Evolutionary conservation across 2,329 filamentous ascomycete genomes (phyloP).

Genomic region (Dactylonectria estremocensis): DNA sequence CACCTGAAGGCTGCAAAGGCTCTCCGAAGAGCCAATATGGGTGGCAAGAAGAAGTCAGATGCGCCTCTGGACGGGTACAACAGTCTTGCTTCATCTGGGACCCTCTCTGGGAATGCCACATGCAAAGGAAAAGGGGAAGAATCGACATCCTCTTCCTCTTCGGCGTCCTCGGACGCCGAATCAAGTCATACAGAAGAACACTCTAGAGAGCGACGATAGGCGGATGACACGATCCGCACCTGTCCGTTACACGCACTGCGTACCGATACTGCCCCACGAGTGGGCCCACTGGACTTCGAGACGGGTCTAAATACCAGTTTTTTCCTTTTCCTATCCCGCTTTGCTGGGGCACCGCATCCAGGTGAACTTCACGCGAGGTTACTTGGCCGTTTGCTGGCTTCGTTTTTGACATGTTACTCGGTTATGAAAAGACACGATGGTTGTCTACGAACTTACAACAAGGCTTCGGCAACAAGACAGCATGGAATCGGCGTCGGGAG

Average conservation of each 20-base stretch:
- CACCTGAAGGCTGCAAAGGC: constrained; percentile 54
- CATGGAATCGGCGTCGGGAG: constrained; percentile 53
- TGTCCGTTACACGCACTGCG: constrained; percentile 9
- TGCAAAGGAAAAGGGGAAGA: constrained; percentile 55
- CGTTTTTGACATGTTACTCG: constrained; percentile 38
- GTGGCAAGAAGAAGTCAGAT: constrained; percentile 56
- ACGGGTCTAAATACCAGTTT: constrained; percentile 5
- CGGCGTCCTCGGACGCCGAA: constrained; percentile 56
- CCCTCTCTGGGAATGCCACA: constrained; percentile 55
- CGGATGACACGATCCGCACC: constrained; percentile 6
- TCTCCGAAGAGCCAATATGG: constrained; percentile 66
- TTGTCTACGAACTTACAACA: constrained; percentile 40
- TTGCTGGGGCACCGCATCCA: constrained; percentile 11
- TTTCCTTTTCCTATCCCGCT: constrained; percentile 18
- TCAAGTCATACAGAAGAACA: constrained; percentile 53
- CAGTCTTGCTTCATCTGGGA: constrained; percentile 62
- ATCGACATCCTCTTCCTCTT: constrained; percentile 52
- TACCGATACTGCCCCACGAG: constrained; percentile 27
- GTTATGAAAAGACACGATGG: constrained; percentile 43
- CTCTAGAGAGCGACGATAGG: constrained; percentile 44
- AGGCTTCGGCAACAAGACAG: constrained; percentile 50
- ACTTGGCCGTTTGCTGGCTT: constrained; percentile 18
- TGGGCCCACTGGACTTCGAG: constrained; percentile 22
- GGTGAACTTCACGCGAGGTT: constrained; percentile 4
- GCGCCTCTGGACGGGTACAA: constrained; percentile 63